Conservation (phyloP, 345 rosid genomes). For the Corymbia maculata region DNA sequence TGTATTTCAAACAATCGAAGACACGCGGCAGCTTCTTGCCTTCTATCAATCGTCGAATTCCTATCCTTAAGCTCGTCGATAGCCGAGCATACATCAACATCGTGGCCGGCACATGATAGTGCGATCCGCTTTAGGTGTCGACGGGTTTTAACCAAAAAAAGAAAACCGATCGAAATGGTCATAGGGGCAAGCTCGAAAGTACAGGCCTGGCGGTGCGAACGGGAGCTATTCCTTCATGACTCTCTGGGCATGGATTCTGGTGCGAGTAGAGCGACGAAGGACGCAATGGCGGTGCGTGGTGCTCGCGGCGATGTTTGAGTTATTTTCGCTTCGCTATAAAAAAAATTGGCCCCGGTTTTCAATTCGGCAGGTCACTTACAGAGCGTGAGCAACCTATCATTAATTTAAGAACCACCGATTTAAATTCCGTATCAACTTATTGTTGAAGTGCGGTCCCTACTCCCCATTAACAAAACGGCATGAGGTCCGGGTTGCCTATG, state of each 20-base stretch:
- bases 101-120: too few relatives aligned
- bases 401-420: background rate
- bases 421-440: background rate
- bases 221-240: background rate
- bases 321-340: background rate
- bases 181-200: background rate
- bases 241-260: background rate
- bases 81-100: too few relatives aligned
- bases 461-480: too few relatives aligned
- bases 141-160: background rate
- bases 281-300: background rate
- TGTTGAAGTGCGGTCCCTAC: too few relatives aligned
- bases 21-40: too few relatives aligned
- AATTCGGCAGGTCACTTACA: background rate
- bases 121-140: too few relatives aligned
- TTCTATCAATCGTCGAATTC: too few relatives aligned
- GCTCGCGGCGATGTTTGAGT: background rate
- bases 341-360: background rate
- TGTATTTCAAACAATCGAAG: too few relatives aligned
- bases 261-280: background rate
- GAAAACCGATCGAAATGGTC: background rate
- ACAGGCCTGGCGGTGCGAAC: background rate
- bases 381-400: background rate
- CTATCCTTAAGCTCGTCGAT: too few relatives aligned
- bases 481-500: too few relatives aligned